Evolutionary conservation across 768 basidiomycete genomes (phyloP), one percentile per base, ranked within the genome.

Genomic region (Suillus americanus): DNA sequence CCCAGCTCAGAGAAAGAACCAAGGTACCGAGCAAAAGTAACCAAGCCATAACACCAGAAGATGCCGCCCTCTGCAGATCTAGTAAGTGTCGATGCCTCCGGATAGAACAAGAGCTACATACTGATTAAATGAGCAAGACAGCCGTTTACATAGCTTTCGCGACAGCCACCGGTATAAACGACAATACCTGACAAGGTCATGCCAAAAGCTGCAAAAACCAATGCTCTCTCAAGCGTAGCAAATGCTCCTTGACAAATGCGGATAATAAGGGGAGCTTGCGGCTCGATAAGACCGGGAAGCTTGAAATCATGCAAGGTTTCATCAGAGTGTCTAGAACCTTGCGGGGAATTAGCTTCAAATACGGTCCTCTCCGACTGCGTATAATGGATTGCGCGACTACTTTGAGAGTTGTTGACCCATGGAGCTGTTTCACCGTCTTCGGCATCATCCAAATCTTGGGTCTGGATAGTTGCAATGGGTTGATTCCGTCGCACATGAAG

Each of bases 91-190:
- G 7, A 20, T n/a, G 10, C 25, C 10, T 41, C 2, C 20, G n/a
- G 28, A 5, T 0, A 38, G 1, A 14, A 12, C 1, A 35, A 18
- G 33, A 59, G 62, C 37, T 46, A 75, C 90, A 62, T 74, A 92
- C 92, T 98, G 80, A 98, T 97, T 45, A 95, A 74, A 77, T 98
- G 96, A 0, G 96, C 96, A 37, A 95, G 80, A 68, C 92, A 96
- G 1, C 88, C 89, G 69, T 97, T 96, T 62, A 89, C 69, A 71
- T 90, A 94, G 65, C 83, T 85, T 48, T 82, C 84, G 60, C 95
- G 84, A 77, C 95, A 97, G 59, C 92, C 90, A 16, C 95, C 96
- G 1, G 92, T 90, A 74, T 97, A 99, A 9, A 89, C 80, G 13
- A 89, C 86, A 38, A 94, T 81, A 0, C 96, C 96, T 1, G 85